Conservation (phyloP, 1,139 yeast species). For the Magnusiomyces paraingens region DNA sequence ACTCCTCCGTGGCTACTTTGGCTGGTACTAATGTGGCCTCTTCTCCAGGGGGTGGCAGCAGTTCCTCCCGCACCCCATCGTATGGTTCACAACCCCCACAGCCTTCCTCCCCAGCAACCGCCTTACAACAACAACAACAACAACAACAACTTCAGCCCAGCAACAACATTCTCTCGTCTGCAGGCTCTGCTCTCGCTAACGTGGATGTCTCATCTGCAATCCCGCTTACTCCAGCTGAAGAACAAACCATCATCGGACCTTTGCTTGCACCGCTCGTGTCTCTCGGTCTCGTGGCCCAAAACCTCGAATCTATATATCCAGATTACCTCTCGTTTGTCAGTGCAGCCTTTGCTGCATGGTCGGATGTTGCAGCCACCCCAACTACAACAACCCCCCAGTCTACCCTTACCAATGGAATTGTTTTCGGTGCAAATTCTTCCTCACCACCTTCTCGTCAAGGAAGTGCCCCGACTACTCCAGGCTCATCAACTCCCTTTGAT, state of each 20-base stretch:
- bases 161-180: too few species aligned
- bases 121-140: too few species aligned
- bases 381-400: not conserved
- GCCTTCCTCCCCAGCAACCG: too few species aligned
- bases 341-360: conserved; percentile 1
- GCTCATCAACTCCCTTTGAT: not conserved
- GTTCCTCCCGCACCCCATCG: too few species aligned
- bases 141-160: too few species aligned
- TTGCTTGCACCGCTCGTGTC: not conserved
- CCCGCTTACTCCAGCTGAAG: too few species aligned
- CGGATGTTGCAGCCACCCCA: not conserved
- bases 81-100: too few species aligned
- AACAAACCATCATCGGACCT: not conserved
- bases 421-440: not conserved
- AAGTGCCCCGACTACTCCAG: not conserved
- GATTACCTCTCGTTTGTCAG: conserved; percentile 4
- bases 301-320: conserved; percentile 1
- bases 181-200: too few species aligned
- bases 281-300: not conserved
- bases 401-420: too few species aligned
- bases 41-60: too few species aligned
- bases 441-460: not conserved
- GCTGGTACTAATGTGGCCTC: too few species aligned
- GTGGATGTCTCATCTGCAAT: too few species aligned
- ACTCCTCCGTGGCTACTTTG: not conserved